Evolutionary conservation across 2,329 filamentous ascomycete species (phyloP).

Genomic region (Penicillium sp.): DNA sequence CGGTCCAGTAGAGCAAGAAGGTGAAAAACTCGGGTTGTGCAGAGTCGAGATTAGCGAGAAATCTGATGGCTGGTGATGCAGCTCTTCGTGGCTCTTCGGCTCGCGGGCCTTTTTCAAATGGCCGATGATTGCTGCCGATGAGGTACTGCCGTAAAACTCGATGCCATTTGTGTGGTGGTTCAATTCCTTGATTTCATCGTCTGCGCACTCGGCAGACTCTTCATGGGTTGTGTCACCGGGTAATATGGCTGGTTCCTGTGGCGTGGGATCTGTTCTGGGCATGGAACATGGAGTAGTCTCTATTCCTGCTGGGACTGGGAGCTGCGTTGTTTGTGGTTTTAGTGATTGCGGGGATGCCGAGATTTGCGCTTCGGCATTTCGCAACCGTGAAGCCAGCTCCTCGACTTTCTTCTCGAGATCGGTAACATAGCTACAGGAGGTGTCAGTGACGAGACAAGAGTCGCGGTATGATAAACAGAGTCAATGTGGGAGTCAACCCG

Average conservation of each 20-base stretch:
- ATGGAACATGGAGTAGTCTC: slow-evolving; percentile 30
- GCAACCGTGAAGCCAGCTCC: slow-evolving; percentile 33
- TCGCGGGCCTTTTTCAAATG: slow-evolving; percentile 41
- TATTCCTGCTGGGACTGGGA: slow-evolving; percentile 8
- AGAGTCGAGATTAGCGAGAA: slow-evolving; percentile 48
- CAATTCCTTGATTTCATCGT: slow-evolving; percentile 47
- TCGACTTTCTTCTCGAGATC: slow-evolving; percentile 40
- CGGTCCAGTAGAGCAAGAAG: slow-evolving; percentile 25
- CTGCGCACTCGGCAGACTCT: slow-evolving; percentile 30
- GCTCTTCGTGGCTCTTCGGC: slow-evolving; percentile 21
- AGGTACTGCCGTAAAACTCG: slow-evolving; percentile 54
- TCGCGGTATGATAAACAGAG: background rate
- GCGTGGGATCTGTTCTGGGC: slow-evolving; percentile 23
- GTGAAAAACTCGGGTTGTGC: slow-evolving; percentile 51
- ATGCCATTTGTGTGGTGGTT: slow-evolving; percentile 51
- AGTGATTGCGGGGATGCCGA: slow-evolving; percentile 16
- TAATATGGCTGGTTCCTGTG: slow-evolving; percentile 16
- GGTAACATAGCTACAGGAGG: slow-evolving; percentile 34
- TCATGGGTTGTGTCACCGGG: slow-evolving; percentile 22
- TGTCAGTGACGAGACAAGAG: slow-evolving; percentile 8
- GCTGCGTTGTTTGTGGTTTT: slow-evolving; percentile 7
- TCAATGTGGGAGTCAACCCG: too few species aligned
- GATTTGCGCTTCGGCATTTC: slow-evolving; percentile 23
- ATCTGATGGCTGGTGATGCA: slow-evolving; percentile 21
- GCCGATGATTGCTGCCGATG: slow-evolving; percentile 49